Base-by-base conservation (phyloP, 176 grass and related monocot genomes). In the Hyparrhenia diplandra region DNA sequence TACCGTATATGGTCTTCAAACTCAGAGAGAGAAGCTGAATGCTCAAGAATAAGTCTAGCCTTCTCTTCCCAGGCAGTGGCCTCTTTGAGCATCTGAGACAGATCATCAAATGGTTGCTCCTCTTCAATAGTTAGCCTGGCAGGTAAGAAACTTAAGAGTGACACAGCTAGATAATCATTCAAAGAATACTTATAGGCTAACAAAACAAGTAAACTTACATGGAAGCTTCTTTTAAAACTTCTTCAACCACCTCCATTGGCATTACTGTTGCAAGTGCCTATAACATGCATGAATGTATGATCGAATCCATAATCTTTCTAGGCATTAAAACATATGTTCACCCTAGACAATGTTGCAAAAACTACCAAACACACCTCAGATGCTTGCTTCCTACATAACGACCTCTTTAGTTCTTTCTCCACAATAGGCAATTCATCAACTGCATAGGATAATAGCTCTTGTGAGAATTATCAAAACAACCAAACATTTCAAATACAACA, bases 21-120 rank as follows among this genome's bases (percentile, higher is more conserved):
- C 69, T 92, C 95, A 73, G 83, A 89, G 29, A 97, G 80, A 65
- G 82, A 77, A 82, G 95, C 85, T 61, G 80, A 87, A 47, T 85
- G 52, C 76, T 87, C 83, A 55, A 97, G 83, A 76, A 92, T 65
- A 85, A 72, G 71, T 78, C 24, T 79, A 71, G 92, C 83, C 77
- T 80, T 90, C 73, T 92, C 85, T 89, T 94, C 95, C 95, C 95
- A 97, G 69, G 90, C 65, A 57, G 67, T 79, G 16, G 92, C 90
- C 85, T 42, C 75, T 76, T 71, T 81, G 64, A 94, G 84, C 30
- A 89, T 47, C 68, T 85, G 57, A 41, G 59, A 88, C 72, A 94
- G 80, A 82, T 81, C 85, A 68, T 87, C 52, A 83, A 94, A 97
- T 75, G 82, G 78, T 54, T 74, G 83, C 69, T 97, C 95, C 27